Conservation (phyloP, 2,329 filamentous ascomycete species). For the Beauveria bassiana region DNA sequence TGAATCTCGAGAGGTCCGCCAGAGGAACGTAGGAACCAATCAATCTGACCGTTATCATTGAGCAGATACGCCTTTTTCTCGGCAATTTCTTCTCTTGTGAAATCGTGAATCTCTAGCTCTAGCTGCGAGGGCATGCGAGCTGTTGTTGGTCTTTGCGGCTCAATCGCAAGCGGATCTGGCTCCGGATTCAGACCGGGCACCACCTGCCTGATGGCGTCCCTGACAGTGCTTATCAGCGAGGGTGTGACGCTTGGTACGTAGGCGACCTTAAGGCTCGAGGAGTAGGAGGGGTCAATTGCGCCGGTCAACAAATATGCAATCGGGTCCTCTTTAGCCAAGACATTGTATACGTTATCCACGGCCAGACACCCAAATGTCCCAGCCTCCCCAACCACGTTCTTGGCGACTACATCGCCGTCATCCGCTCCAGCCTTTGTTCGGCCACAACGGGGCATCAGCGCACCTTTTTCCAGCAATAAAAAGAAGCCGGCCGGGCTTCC, state of each 20-base stretch:
- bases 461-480: slow-evolving; percentile 68
- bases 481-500: slow-evolving; percentile 93
- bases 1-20: slow-evolving; percentile 88
- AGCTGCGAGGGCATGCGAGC: slow-evolving; percentile 54
- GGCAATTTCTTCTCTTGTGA: slow-evolving; percentile 82
- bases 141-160: slow-evolving; percentile 30
- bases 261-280: slow-evolving; percentile 66
- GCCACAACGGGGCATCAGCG: slow-evolving; percentile 67
- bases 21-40: slow-evolving; percentile 78
- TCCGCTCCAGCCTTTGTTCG: slow-evolving; percentile 69
- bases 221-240: slow-evolving; percentile 57
- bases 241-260: slow-evolving; percentile 67
- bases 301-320: slow-evolving; percentile 92
- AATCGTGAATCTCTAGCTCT: slow-evolving; percentile 95
- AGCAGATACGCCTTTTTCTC: slow-evolving; percentile 81
- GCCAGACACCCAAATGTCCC: slow-evolving; percentile 84
- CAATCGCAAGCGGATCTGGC: slow-evolving; percentile 21
- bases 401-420: slow-evolving; percentile 46
- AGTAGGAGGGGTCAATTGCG: slow-evolving; percentile 74
- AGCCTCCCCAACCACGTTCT: slow-evolving; percentile 63
- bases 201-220: slow-evolving; percentile 54
- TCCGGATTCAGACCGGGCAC: slow-evolving; percentile 43
- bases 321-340: slow-evolving; percentile 63
- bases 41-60: slow-evolving; percentile 95
- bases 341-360: slow-evolving; percentile 94